Percentiles rank a stretch among this genome's conserved stretches.
Conservation (phyloP, 2,329 filamentous ascomycete species). For the Lizonia empirigonia region DNA sequence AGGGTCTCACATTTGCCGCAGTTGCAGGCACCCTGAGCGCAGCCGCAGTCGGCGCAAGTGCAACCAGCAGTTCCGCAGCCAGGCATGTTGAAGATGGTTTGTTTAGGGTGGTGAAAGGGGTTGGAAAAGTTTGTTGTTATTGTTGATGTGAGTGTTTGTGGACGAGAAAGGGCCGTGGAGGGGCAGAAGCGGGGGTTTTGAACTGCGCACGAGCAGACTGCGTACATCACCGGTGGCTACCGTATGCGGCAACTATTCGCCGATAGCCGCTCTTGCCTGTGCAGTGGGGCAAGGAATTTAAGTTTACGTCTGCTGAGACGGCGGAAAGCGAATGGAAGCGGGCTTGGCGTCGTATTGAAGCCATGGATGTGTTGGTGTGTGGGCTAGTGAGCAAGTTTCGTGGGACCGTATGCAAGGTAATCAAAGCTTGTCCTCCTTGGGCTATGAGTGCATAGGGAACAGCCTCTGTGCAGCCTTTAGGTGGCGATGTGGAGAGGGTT, state of each 20-base stretch:
- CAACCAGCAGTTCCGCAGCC: constrained; percentile 44
- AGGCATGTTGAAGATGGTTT: constrained; percentile 36
- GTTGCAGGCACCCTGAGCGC: constrained; percentile 40
- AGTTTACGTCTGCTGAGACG: constrained; percentile 11
- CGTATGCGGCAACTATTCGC: constrained; percentile 21
- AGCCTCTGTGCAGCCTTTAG: constrained; percentile 12
- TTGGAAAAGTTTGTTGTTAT: too few species aligned
- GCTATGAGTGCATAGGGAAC: constrained; percentile 14
- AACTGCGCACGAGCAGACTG: background rate
- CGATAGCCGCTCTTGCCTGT: constrained; percentile 26
- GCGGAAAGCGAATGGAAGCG: constrained; percentile 4
- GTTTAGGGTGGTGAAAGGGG: constrained; percentile 10
- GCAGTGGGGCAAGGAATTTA: constrained; percentile 2
- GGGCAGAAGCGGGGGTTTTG: constrained; percentile 13
- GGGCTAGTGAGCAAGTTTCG: constrained; percentile 34
- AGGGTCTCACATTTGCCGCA: constrained; percentile 31
- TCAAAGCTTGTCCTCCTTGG: constrained; percentile 10
- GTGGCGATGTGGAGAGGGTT: background rate
- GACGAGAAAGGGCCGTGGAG: constrained; percentile 6
- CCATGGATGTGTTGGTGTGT: constrained; percentile 18
- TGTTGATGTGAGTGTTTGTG: constrained; percentile 3
- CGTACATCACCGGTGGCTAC: constrained; percentile 15
- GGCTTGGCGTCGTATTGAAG: constrained; percentile 14
- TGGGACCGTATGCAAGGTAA: constrained; percentile 23
- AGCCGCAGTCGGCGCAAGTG: constrained; percentile 44